Evolutionary conservation across 2,329 filamentous ascomycete genomes (phyloP).

Genomic region (Myriosclerotinia duriaeana): DNA sequence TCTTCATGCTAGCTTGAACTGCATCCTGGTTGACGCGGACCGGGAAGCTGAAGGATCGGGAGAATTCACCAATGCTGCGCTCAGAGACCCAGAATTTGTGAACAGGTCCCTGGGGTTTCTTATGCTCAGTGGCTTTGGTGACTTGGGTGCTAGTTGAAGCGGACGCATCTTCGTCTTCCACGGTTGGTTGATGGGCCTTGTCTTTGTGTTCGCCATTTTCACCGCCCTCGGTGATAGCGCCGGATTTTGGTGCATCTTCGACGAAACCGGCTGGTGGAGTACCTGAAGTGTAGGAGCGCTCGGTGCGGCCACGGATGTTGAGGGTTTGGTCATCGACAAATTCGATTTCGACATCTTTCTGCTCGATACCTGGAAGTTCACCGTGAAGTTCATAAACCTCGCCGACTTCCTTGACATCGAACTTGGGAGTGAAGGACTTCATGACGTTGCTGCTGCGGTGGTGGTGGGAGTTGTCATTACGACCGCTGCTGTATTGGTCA

Average conservation of each 20-base stretch:
- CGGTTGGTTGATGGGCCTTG: slow-evolving; percentile 49
- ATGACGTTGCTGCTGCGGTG: slow-evolving; percentile 29
- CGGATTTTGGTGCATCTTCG: slow-evolving; percentile 44
- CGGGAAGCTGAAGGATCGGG: slow-evolving; percentile 68
- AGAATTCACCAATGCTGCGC: slow-evolving; percentile 65
- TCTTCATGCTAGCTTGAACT: slow-evolving; percentile 62
- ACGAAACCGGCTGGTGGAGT: slow-evolving; percentile 48
- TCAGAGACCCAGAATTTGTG: slow-evolving; percentile 70
- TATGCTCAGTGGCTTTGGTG: slow-evolving; percentile 24
- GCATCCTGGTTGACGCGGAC: slow-evolving; percentile 59
- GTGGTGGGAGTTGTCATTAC: slow-evolving; percentile 19
- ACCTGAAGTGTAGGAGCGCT: slow-evolving; percentile 58
- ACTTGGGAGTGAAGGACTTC: slow-evolving; percentile 68
- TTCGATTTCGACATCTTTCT: slow-evolving; percentile 73
- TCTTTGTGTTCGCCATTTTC: slow-evolving; percentile 43
- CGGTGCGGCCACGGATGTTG: slow-evolving; percentile 66
- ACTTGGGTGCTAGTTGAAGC: slow-evolving; percentile 24
- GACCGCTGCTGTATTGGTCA: slow-evolving; percentile 51
- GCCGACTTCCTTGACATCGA: slow-evolving; percentile 72
- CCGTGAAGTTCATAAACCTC: slow-evolving; percentile 73
- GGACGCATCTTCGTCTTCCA: slow-evolving; percentile 47
- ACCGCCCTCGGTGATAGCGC: slow-evolving; percentile 46
- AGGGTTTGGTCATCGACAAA: slow-evolving; percentile 76
- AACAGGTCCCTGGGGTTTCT: slow-evolving; percentile 37
- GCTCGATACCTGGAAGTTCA: slow-evolving; percentile 73